Conservation (phyloP, 192 early-diverging fungal species). For the Backusella parvicylindrica region DNA sequence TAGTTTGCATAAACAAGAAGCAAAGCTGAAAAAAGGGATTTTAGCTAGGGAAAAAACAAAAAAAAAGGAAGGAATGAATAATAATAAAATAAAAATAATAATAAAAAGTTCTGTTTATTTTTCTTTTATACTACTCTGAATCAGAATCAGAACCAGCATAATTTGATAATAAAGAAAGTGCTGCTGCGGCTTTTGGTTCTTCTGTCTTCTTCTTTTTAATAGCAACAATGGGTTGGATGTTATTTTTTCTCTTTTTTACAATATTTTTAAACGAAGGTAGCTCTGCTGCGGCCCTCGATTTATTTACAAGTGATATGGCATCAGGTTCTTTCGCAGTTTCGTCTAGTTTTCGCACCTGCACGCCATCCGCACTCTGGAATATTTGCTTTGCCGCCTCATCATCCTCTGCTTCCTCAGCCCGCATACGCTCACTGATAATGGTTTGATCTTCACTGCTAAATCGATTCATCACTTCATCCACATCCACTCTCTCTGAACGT, state of each 20-base stretch:
- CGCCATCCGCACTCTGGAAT: conserved; percentile 66
- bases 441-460: conserved; percentile 39
- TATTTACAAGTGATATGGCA: conserved; percentile 29
- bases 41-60: neutral
- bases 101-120: neutral
- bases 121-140: neutral
- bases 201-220: conserved; percentile 16
- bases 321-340: conserved; percentile 41
- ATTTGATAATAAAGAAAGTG: conserved; percentile 11
- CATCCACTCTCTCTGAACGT: conserved; percentile 69
- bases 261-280: conserved; percentile 21
- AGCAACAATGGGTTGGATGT: neutral
- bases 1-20: neutral
- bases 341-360: conserved; percentile 54
- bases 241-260: conserved; percentile 1
- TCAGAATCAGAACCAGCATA: conserved; percentile 13
- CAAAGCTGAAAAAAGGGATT: neutral
- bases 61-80: neutral
- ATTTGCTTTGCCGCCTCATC: conserved; percentile 63
- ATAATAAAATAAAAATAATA: neutral
- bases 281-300: neutral
- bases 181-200: neutral
- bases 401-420: conserved; percentile 54
- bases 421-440: conserved; percentile 24
- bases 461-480: conserved; percentile 59